A percentile compares a stretch with the other conserved stretches of the same genome.
These are phyloP conservation scores for Aegilops sharonensis DNA, from an alignment of 176 grass and related monocot genomes.

Conservation along the genomic window DNA sequence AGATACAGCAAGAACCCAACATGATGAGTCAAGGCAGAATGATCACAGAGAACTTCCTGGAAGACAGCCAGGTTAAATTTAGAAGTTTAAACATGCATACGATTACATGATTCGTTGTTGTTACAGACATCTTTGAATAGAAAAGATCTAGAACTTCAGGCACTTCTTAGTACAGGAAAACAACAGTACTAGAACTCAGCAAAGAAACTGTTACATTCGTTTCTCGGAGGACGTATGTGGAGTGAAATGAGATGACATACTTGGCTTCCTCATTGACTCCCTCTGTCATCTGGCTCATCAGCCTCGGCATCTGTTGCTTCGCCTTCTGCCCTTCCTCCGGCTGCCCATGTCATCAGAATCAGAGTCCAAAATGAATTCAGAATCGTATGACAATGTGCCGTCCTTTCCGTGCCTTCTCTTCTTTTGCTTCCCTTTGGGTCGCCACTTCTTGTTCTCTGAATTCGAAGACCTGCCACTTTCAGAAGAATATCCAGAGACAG, in stretches of 20 bases:
- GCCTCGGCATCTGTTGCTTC: constrained; percentile 26
- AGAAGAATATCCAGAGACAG: constrained; percentile 51
- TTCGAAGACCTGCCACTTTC: constrained; percentile 61
- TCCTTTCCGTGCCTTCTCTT: constrained; percentile 48
- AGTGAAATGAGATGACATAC: constrained; percentile 10
- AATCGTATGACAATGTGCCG: constrained; percentile 53
- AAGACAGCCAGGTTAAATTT: background rate
- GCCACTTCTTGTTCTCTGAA: constrained; percentile 54
- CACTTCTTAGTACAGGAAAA: background rate
- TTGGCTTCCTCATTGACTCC: constrained; percentile 1
- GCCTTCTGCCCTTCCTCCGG: constrained; percentile 48
- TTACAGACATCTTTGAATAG: constrained; percentile 4
- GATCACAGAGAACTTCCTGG: background rate
- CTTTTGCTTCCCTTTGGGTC: constrained; percentile 59
- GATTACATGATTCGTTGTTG: constrained; percentile 25
- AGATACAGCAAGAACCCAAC: background rate
- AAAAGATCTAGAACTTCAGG: background rate
- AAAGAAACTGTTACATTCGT: background rate
- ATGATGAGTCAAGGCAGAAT: background rate
- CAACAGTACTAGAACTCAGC: background rate
- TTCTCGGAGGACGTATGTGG: background rate
- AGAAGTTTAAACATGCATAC: constrained; percentile 6
- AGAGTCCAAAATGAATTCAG: constrained; percentile 41
- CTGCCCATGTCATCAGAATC: constrained; percentile 67
- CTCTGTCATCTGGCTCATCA: background rate